Evolutionary conservation across 306 rosid genomes (phyloP), one percentile per base, ranked within the genome.

Genomic region (Spatholobus suberectus): DNA sequence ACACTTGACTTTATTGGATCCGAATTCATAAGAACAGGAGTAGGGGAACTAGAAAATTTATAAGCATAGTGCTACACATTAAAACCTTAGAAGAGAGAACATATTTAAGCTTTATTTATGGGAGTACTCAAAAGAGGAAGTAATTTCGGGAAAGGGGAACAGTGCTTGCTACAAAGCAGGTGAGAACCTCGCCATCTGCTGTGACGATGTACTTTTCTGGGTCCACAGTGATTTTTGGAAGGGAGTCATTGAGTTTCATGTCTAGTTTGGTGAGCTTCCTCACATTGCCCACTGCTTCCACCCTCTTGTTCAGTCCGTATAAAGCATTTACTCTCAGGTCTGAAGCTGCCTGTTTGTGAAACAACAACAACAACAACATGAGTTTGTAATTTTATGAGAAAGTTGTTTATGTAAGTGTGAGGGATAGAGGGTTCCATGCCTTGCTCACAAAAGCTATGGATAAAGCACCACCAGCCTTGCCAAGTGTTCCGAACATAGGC

Each of bases 381-480:
- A 67, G 14, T 73, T 23, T 8, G 1, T 35, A 6, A 41, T 38
- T 61, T 67, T 5, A 47, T 40, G 29, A 34, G 58, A 78, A 84
- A 13, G 23, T 13, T 46, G 57, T 17, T 55, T 23, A 20, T 14
- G 8, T 23, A 14, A 17, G 18, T 7, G 32, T 35, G 83, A 37
- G 78, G 70, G 68, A 63, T 79, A 73, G 79, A 78, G 44, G 55
- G 86, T 74, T 86, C 21, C 87, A 70, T 88, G 82, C 97, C 97
- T 90, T 88, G 97, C 98, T 94, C 82, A 94, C 98, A 75, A 94
- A 90, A 61, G 94, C 95, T 82, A 94, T 90, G 76, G 98, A 94
- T 24, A 71, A 20, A 71, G 81, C 75, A 77, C 94, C 85, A 47
- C 83, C 89, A 55, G 95, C 97, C 84, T 89, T 92, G 85, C 97